phyloP scores from a whole-genome alignment of 202 grass and related monocot genomes.

The Zoysia matrella region DNA sequence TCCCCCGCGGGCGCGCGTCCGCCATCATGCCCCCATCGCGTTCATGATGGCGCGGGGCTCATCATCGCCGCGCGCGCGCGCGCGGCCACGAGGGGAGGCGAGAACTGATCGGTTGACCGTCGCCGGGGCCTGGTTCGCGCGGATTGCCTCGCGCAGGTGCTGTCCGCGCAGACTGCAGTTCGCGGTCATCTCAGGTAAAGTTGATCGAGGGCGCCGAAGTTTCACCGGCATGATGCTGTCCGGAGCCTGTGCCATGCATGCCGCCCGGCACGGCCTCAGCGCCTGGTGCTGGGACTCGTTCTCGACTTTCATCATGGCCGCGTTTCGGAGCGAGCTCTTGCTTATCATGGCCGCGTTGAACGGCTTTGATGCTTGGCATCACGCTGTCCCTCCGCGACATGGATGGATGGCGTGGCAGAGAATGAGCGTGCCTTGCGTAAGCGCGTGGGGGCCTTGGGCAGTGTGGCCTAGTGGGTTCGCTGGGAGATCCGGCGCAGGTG shows the following conservation, averaged over 20 bases:
- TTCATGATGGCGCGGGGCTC: conserved; percentile 45
- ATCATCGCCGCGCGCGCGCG: conserved; percentile 50
- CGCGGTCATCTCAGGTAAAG: conserved; percentile 17
- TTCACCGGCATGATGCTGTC: conserved; percentile 56
- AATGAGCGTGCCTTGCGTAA: conserved; percentile 23
- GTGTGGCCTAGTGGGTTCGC: background rate
- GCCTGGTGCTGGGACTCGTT: background rate
- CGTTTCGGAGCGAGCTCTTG: background rate
- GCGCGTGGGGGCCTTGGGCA: background rate
- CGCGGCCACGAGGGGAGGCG: conserved; percentile 25
- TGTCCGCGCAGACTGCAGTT: background rate
- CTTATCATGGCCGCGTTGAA: conserved; percentile 42
- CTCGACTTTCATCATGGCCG: conserved; percentile 11
- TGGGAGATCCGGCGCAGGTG: no score
- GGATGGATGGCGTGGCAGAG: background rate
- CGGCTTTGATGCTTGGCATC: background rate
- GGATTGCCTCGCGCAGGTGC: conserved; percentile 27
- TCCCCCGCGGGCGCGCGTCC: background rate
- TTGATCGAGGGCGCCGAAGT: conserved; percentile 33
- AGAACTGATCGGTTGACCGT: conserved; percentile 31
- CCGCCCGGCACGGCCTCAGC: no score
- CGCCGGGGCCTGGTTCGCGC: background rate
- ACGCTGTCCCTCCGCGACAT: background rate
- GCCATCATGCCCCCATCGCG: conserved; percentile 43
- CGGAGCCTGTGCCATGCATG: background rate